phyloP scores from a whole-genome alignment of 306 rosid species.

The Acmispon strigosus region DNA sequence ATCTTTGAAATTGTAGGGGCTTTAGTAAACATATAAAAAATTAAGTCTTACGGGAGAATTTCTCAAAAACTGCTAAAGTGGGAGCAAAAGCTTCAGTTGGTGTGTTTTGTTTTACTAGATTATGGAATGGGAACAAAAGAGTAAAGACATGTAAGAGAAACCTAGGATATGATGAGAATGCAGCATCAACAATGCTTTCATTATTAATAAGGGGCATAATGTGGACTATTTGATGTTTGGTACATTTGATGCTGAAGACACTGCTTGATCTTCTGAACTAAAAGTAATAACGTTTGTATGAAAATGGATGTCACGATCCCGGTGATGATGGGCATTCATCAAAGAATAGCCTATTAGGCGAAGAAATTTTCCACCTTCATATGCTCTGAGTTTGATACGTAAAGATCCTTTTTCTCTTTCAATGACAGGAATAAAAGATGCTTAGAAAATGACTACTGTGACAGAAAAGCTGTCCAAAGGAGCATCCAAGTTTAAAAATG shows the following conservation, averaged over 20 bases:
- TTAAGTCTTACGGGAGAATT: background rate
- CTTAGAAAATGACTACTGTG: background rate
- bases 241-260: background rate
- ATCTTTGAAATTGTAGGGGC: background rate
- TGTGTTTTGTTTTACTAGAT: background rate
- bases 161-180: slow-evolving; percentile 1
- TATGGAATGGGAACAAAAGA: background rate
- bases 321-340: too few species aligned
- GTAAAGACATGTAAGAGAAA: background rate
- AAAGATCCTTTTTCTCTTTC: too few species aligned
- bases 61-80: too few species aligned
- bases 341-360: too few species aligned
- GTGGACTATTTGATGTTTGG: background rate
- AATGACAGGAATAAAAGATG: slow-evolving; percentile 1
- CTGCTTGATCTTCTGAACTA: background rate
- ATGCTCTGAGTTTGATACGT: too few species aligned
- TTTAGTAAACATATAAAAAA: background rate
- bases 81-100: background rate
- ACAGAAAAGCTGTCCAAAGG: background rate
- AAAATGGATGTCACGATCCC: too few species aligned
- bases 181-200: background rate
- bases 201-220: background rate
- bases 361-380: too few species aligned
- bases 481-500: background rate
- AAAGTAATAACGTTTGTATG: too few species aligned